Percentiles rank a stretch among this genome's conserved stretches.
Evolutionary conservation across 805 yeast genomes (phyloP).

Genomic region (Candida easanensis): DNA sequence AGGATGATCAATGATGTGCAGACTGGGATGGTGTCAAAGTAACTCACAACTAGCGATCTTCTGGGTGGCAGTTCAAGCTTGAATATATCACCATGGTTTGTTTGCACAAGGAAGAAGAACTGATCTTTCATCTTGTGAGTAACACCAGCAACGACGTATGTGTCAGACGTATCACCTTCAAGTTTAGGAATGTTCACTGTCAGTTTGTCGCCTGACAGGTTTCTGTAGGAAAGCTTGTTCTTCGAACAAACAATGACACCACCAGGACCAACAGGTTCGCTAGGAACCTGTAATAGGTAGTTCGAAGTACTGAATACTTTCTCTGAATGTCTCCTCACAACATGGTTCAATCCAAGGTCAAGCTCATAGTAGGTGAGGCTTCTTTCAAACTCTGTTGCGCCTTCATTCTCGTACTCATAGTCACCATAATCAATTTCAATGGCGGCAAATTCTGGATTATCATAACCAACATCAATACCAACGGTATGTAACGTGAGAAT

Average conservation of each 20-base stretch:
- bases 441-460: slow-evolving; percentile 82
- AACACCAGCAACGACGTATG: slow-evolving; percentile 50
- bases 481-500: slow-evolving; percentile 50
- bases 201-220: slow-evolving; percentile 34
- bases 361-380: slow-evolving; percentile 69
- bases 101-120: slow-evolving; percentile 71
- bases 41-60: slow-evolving; percentile 47
- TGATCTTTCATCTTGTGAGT: slow-evolving; percentile 60
- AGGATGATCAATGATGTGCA: slow-evolving; percentile 57
- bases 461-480: slow-evolving; percentile 73
- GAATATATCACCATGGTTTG: slow-evolving; percentile 69
- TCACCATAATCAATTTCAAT: slow-evolving; percentile 60
- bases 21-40: slow-evolving; percentile 74
- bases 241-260: slow-evolving; percentile 68
- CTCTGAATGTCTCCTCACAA: slow-evolving; percentile 50
- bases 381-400: slow-evolving; percentile 26
- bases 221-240: slow-evolving; percentile 50
- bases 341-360: slow-evolving; percentile 82
- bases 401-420: slow-evolving; percentile 27
- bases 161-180: slow-evolving; percentile 19
- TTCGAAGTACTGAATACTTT: slow-evolving; percentile 41
- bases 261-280: slow-evolving; percentile 64
- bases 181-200: slow-evolving; percentile 58
- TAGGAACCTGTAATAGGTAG: slow-evolving; percentile 66
- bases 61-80: slow-evolving; percentile 56